Percentiles rank a stretch among this genome's conserved stretches.
phyloP scores from a whole-genome alignment of 192 early-diverging fungal species.

The Coemansia sp. region DNA sequence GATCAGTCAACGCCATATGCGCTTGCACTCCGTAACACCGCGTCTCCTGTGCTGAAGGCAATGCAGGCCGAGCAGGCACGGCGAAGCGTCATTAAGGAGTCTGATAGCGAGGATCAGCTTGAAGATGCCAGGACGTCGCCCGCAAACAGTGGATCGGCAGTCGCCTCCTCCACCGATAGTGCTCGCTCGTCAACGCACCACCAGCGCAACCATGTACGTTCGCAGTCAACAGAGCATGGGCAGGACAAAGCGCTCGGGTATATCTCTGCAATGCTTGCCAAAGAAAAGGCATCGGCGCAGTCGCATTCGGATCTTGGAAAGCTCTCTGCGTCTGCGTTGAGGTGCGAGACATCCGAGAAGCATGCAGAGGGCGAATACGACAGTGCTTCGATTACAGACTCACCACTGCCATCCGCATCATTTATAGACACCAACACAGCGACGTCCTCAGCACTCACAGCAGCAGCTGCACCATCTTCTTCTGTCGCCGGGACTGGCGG shows the following conservation, averaged over 20 bases:
- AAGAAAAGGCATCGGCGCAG: neutral
- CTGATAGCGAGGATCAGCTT: constrained; percentile 22
- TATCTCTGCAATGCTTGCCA: neutral
- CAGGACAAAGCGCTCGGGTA: neutral
- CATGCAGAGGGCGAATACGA: neutral
- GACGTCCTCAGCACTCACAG: neutral
- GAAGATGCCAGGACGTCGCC: constrained; percentile 20
- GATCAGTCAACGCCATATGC: constrained; percentile 1
- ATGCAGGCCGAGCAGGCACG: constrained; percentile 42
- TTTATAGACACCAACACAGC: constrained; percentile 18
- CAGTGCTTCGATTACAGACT: constrained; percentile 30
- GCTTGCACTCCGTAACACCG: constrained; percentile 1
- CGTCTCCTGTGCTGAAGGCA: constrained; percentile 38
- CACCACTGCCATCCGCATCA: constrained; percentile 33
- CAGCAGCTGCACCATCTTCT: neutral
- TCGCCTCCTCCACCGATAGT: neutral
- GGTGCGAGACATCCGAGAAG: neutral
- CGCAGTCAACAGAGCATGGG: neutral
- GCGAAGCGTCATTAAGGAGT: constrained; percentile 18
- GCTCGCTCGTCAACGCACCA: constrained; percentile 1
- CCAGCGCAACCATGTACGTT: neutral
- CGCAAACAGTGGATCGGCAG: constrained; percentile 8
- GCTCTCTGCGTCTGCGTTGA: neutral
- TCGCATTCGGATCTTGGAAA: neutral
- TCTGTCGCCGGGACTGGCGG: neutral